Conservation (phyloP, 352 stramenopile genomes). For the Globisporangium okanoganense region DNA sequence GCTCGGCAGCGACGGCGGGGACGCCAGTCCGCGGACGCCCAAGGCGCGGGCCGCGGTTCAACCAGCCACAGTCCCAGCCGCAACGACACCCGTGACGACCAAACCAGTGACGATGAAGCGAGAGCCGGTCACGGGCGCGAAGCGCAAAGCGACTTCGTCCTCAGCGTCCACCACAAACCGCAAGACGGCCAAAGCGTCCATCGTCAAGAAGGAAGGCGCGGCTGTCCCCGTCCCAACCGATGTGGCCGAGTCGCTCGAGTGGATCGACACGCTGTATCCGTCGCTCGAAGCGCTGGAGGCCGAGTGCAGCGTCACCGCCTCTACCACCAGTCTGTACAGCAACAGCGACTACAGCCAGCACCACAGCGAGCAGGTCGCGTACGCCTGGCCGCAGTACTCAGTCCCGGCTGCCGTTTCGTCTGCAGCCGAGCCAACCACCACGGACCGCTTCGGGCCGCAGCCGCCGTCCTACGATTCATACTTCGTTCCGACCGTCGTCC, state of each 20-base stretch:
- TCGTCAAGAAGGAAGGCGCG: constrained; percentile 6
- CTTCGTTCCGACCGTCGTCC: constrained; percentile 14
- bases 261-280: constrained; percentile 66
- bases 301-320: constrained; percentile 12
- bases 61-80: neutral
- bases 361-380: constrained; percentile 4
- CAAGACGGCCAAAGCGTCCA: neutral
- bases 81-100: neutral
- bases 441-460: constrained; percentile 2
- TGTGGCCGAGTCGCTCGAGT: constrained; percentile 28
- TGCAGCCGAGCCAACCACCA: neutral
- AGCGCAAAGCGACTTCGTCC: constrained; percentile 8
- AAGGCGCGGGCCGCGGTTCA: neutral
- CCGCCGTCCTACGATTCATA: constrained; percentile 5
- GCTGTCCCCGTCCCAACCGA: neutral
- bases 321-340: neutral
- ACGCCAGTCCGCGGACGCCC: constrained; percentile 11
- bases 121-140: constrained; percentile 3
- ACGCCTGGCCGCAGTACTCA: constrained; percentile 14
- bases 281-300: constrained; percentile 35
- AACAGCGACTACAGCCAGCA: neutral
- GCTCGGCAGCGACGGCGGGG: neutral
- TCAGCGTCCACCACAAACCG: neutral
- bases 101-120: constrained; percentile 3
- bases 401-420: neutral